Base-by-base conservation (phyloP, 2,329 filamentous ascomycete species). In the Furcasterigmium furcatum region DNA sequence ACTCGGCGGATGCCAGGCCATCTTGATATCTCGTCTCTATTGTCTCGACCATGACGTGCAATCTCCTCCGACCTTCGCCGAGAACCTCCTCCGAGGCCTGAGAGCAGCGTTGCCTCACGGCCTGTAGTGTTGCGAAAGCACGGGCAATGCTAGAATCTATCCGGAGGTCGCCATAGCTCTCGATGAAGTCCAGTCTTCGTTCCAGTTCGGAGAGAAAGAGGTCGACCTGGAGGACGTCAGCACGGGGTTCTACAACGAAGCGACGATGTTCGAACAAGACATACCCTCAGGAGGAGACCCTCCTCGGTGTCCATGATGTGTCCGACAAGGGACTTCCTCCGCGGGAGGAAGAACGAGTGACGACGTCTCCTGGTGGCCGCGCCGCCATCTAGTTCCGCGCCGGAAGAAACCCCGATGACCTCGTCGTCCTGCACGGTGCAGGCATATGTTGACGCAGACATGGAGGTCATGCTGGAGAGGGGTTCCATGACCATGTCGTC, bases 41-140 rank as follows among this genome's bases (percentile, higher is more conserved):
- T 1, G 91, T 96, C 57, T 97, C 92, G 27, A 99, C 90, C 71
- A 97, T 85, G 47, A 97, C 82, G 52, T 89, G 87, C 48, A 95
- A 83, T 49, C 91, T 81, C 52, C 89, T 82, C 43, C 88, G 85
- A 19, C 94, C 91, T 30, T 88, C 88, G 46, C 91, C 94, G 55
- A 97, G 82, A 39, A 96, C 80, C 60, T 94, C 92, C 51, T 90
- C 92, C 1, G 91, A 95, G 18, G 92, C 91, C 52, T 91, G 84
- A 32, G 89, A 90, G 66, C 94, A 99, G 57, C 90, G 83, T 54
- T 90, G 85, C 50, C 91, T 84, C 21, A 99, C 91, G 8, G 89
- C 84, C 59, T 92, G 86, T 2, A 99, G 74, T 0, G 91, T 95
- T 14, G 84, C 77, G 66, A 95, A 95, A 18, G 92, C 90, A 54